A percentile compares a stretch with the other conserved stretches of the same genome.
Evolutionary conservation across 2,329 filamentous ascomycete species (phyloP).

Genomic region (Ophiostoma populinum): DNA sequence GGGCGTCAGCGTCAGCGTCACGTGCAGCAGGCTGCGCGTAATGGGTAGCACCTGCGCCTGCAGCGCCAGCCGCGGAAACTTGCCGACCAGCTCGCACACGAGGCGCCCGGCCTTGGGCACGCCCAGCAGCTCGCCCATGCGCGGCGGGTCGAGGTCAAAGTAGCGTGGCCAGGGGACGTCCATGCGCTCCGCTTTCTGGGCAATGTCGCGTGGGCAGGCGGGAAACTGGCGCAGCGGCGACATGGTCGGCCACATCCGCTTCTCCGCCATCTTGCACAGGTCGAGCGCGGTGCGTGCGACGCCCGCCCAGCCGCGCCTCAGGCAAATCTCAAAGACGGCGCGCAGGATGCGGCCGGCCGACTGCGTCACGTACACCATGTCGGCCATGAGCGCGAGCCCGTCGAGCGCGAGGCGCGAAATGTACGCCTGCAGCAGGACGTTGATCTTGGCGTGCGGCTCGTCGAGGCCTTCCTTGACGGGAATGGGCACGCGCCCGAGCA

Average conservation of each 20-base stretch:
- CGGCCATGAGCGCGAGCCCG: slow-evolving; percentile 88
- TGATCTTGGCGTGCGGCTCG: slow-evolving; percentile 94
- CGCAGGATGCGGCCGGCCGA: slow-evolving; percentile 91
- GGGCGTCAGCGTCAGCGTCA: slow-evolving; percentile 81
- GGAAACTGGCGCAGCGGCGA: slow-evolving; percentile 84
- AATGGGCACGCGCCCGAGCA: slow-evolving; percentile 78
- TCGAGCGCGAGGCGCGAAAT: slow-evolving; percentile 91
- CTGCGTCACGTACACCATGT: slow-evolving; percentile 97
- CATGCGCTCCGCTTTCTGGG: slow-evolving; percentile 86
- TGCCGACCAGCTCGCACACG: slow-evolving; percentile 73
- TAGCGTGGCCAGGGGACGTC: slow-evolving; percentile 88
- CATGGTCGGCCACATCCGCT: slow-evolving; percentile 99
- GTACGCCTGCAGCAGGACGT: slow-evolving; percentile 89
- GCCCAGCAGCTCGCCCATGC: slow-evolving; percentile 87
- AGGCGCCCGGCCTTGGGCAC: slow-evolving; percentile 69
- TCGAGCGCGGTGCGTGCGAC: slow-evolving; percentile 87
- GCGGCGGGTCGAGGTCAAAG: slow-evolving; percentile 88
- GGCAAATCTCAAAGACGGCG: slow-evolving; percentile 90
- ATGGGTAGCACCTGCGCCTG: slow-evolving; percentile 90
- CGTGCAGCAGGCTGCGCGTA: slow-evolving; percentile 78
- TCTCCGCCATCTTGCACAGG: slow-evolving; percentile 97
- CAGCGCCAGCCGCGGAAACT: slow-evolving; percentile 84
- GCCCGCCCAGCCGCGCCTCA: slow-evolving; percentile 90
- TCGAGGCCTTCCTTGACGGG: slow-evolving; percentile 97
- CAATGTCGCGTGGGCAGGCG: slow-evolving; percentile 62